Conservation (phyloP, 306 rosid genomes). For the Acacia crassicarpa region DNA sequence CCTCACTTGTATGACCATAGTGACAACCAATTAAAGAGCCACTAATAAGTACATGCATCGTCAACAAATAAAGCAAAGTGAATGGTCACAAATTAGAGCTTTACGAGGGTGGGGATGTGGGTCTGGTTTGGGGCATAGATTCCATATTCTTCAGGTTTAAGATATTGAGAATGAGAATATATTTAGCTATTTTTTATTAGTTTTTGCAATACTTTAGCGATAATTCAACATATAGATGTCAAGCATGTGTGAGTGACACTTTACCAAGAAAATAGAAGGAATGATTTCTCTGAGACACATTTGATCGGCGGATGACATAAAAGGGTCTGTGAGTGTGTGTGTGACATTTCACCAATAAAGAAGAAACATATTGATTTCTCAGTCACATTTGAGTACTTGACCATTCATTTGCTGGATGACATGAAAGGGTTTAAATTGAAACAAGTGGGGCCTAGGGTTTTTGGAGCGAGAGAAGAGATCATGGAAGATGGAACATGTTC, state of each 20-base stretch:
- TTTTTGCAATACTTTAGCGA: too few relatives aligned
- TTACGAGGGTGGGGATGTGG: constrained; percentile 9
- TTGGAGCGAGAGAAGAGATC: neutral
- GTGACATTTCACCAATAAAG: constrained; percentile 27
- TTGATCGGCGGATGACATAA: too few relatives aligned
- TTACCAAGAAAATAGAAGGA: neutral
- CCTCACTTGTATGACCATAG: neutral
- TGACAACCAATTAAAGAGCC: neutral
- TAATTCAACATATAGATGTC: too few relatives aligned
- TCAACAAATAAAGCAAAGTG: neutral
- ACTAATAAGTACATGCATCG: constrained; percentile 5
- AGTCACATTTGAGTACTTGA: constrained; percentile 36
- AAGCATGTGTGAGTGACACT: too few relatives aligned
- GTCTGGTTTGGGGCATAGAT: constrained; percentile 14
- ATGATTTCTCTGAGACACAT: neutral
- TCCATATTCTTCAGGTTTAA: neutral
- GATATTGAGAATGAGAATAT: neutral
- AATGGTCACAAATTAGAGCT: neutral
- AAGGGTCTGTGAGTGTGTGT: neutral
- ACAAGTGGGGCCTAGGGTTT: constrained; percentile 36
- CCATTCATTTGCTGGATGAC: constrained; percentile 53
- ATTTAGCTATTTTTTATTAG: too few relatives aligned
- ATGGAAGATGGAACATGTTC: constrained; percentile 52
- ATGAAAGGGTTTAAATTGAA: constrained; percentile 35
- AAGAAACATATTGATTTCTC: constrained; percentile 28